Evolutionary conservation across 2,329 filamentous ascomycete genomes (phyloP).

Genomic region (Teratosphaeria gauchensis): DNA sequence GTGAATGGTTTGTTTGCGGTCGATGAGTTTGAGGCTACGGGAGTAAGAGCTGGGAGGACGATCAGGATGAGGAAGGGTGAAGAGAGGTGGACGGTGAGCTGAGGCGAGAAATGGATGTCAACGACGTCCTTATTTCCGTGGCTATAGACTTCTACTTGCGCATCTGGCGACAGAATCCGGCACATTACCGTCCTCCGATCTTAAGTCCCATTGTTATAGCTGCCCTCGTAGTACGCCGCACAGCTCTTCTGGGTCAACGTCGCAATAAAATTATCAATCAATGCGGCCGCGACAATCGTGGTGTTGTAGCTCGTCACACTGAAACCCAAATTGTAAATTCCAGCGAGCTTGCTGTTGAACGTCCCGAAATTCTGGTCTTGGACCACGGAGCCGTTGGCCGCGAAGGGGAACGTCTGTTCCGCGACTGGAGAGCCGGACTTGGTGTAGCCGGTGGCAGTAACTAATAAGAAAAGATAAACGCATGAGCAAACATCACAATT

Average conservation of each 20-base stretch:
- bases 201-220: neutral
- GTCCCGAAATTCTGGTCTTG: constrained; percentile 9
- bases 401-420: constrained; percentile 8
- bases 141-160: too few relatives aligned
- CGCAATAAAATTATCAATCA: constrained; percentile 12
- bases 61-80: constrained; percentile 9
- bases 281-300: constrained; percentile 1
- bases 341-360: constrained; percentile 6
- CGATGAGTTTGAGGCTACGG: constrained; percentile 14
- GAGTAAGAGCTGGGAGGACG: constrained; percentile 13
- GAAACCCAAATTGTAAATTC: constrained; percentile 7
- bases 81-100: constrained; percentile 6
- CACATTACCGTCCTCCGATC: neutral
- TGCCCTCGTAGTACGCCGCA: neutral
- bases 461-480: too few relatives aligned
- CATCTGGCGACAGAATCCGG: too few relatives aligned
- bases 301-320: constrained; percentile 3
- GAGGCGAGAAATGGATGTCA: neutral
- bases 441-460: constrained; percentile 8
- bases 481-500: too few relatives aligned
- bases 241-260: constrained; percentile 6
- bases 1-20: constrained; percentile 19
- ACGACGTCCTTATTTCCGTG: too few relatives aligned
- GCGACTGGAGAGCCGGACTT: constrained; percentile 1
- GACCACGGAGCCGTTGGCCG: constrained; percentile 9